These are phyloP conservation scores for Panaeolus papilionaceus DNA, from an alignment of 768 basidiomycete genomes.

Conservation along the genomic window DNA sequence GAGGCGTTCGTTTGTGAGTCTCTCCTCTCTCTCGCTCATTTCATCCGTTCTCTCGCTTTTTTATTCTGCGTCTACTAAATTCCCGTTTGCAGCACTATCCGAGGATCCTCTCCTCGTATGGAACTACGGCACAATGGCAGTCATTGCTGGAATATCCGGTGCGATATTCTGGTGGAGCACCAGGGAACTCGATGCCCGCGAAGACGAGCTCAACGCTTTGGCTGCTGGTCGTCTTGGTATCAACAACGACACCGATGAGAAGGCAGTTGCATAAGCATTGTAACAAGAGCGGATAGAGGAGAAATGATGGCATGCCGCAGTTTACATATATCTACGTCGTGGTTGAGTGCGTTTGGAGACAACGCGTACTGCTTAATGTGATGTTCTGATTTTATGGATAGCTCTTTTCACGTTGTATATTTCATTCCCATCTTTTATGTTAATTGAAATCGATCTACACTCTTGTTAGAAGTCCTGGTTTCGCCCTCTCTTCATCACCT, in stretches of 20 bases:
- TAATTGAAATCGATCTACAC: too few species aligned
- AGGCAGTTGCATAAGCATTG: not conserved
- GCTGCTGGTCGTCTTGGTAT: not conserved
- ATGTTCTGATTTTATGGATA: not conserved
- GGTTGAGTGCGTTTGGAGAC: not conserved
- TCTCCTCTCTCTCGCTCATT: not conserved
- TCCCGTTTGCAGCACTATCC: conserved; percentile 54
- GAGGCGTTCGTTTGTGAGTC: conserved; percentile 74
- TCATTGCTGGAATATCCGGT: conserved; percentile 58
- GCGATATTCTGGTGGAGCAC: conserved; percentile 58
- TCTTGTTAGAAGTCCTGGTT: too few species aligned
- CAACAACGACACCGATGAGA: not conserved
- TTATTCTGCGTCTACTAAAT: too few species aligned
- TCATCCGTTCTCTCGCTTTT: not conserved
- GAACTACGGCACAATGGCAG: conserved; percentile 70
- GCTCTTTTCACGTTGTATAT: not conserved
- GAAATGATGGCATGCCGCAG: not conserved
- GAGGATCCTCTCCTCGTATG: conserved; percentile 74
- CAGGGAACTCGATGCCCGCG: conserved; percentile 61
- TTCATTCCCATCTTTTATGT: too few species aligned
- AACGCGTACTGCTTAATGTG: not conserved
- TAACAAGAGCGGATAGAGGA: not conserved
- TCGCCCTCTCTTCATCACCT: too few species aligned
- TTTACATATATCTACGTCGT: too few species aligned
- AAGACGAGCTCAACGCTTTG: conserved; percentile 67